phyloP scores from a whole-genome alignment of 768 basidiomycete genomes.

The Leccinum subgranulosum region DNA sequence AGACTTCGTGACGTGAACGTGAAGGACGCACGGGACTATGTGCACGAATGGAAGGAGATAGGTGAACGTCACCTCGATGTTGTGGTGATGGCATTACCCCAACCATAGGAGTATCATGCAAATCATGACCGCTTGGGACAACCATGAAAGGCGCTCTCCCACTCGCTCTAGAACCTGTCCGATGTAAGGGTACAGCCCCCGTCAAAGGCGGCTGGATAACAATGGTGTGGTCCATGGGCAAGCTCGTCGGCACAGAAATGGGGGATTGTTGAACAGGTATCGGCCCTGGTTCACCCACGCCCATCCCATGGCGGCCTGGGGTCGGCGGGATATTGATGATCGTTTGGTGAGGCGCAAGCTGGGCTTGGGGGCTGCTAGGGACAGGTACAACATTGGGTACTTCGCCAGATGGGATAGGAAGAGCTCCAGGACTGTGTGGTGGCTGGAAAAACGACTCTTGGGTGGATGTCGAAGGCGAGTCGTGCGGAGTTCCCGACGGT shows the following conservation, averaged over 20 bases:
- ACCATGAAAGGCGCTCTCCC: slow-evolving; percentile 15
- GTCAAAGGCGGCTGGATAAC: slow-evolving; percentile 18
- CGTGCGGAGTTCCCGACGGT: slow-evolving; percentile 5
- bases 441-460: slow-evolving; percentile 20
- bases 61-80: slow-evolving; percentile 10
- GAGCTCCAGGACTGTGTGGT: slow-evolving; percentile 11
- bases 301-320: not conserved
- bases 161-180: slow-evolving; percentile 17
- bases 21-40: slow-evolving; percentile 5
- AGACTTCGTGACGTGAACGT: not conserved
- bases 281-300: not conserved
- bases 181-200: slow-evolving; percentile 11
- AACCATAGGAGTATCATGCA: slow-evolving; percentile 19
- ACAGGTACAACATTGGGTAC: slow-evolving; percentile 18
- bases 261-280: slow-evolving; percentile 5
- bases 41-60: slow-evolving; percentile 26
- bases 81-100: slow-evolving; percentile 8
- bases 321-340: not conserved
- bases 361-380: slow-evolving; percentile 7
- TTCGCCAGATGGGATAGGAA: slow-evolving; percentile 11
- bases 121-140: slow-evolving; percentile 13
- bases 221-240: slow-evolving; percentile 1
- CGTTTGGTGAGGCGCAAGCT: not conserved
- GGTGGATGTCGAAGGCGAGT: slow-evolving; percentile 22
- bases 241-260: not conserved